Conservation (phyloP, 78 protist species). For the Goniomonas avonlea region DNA sequence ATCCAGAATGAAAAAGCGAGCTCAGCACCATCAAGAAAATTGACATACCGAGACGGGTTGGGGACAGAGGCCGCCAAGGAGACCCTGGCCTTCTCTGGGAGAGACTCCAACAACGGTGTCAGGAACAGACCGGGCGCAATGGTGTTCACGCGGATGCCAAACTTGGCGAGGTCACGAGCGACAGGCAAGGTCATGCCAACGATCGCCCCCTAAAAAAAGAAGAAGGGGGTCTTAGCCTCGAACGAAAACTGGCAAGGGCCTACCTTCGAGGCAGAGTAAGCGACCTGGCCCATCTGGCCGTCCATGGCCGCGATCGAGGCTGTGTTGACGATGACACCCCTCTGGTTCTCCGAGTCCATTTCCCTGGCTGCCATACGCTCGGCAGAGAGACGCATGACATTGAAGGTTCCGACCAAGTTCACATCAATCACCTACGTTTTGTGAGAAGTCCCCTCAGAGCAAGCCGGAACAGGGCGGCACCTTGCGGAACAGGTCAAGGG, state of each 20-base stretch:
- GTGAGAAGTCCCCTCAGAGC: no score
- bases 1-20: no score
- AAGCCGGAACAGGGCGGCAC: no score
- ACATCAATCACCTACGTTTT: constrained; percentile 49
- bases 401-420: constrained; percentile 69
- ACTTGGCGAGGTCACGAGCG: constrained; percentile 48
- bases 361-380: no score
- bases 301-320: constrained; percentile 72
- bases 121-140: constrained; percentile 70
- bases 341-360: no score
- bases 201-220: no score
- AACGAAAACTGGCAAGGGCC: no score
- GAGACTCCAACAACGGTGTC: constrained; percentile 54
- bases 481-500: constrained; percentile 15
- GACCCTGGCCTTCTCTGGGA: constrained; percentile 59
- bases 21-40: no score
- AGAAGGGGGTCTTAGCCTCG: no score
- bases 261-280: constrained; percentile 78
- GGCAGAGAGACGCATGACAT: constrained; percentile 54
- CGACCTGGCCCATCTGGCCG: constrained; percentile 79
- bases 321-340: constrained; percentile 71
- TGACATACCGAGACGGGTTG: no score
- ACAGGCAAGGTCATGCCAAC: constrained; percentile 65
- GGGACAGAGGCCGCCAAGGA: no score
- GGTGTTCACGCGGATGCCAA: constrained; percentile 69